A percentile compares a stretch with the other conserved stretches of the same genome.
Evolutionary conservation across 306 rosid genomes (phyloP).

Genomic region (Malus asiatica): DNA sequence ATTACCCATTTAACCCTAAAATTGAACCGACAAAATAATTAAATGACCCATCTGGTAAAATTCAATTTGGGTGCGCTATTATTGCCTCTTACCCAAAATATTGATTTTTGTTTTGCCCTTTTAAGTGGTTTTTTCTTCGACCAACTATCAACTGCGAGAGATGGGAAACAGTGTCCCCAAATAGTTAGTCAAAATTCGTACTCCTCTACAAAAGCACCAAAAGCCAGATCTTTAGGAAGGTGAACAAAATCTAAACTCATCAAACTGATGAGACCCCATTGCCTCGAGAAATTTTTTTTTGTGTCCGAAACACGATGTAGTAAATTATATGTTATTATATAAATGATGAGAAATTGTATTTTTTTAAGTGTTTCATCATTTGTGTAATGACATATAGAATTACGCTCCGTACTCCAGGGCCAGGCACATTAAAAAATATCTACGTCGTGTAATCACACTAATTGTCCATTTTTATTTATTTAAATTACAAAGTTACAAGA

Average conservation of each 20-base stretch:
- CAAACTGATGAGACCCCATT: slow-evolving; percentile 23
- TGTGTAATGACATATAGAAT: too few species aligned
- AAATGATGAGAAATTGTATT: too few species aligned
- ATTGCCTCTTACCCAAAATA: neutral
- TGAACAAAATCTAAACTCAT: slow-evolving; percentile 17
- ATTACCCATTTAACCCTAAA: slow-evolving; percentile 13
- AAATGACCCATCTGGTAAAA: slow-evolving; percentile 27
- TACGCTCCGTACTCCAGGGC: too few species aligned
- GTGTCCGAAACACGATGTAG: too few species aligned
- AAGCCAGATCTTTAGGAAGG: slow-evolving; percentile 34
- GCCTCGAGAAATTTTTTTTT: too few species aligned
- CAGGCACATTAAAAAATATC: neutral
- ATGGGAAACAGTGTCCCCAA: slow-evolving; percentile 17
- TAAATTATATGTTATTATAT: too few species aligned
- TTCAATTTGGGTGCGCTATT: slow-evolving; percentile 18
- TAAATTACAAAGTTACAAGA: neutral
- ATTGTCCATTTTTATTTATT: neutral
- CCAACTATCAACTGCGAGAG: slow-evolving; percentile 11
- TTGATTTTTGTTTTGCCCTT: slow-evolving; percentile 5
- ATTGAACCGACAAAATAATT: slow-evolving; percentile 28
- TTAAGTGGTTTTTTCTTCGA: neutral
- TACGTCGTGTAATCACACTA: slow-evolving; percentile 38
- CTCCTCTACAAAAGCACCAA: slow-evolving; percentile 1
- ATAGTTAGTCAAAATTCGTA: slow-evolving; percentile 38
- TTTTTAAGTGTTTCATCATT: too few species aligned